Evolutionary conservation across 352 stramenopile species (phyloP).

Genomic region (Thraustochytrium striatum): DNA sequence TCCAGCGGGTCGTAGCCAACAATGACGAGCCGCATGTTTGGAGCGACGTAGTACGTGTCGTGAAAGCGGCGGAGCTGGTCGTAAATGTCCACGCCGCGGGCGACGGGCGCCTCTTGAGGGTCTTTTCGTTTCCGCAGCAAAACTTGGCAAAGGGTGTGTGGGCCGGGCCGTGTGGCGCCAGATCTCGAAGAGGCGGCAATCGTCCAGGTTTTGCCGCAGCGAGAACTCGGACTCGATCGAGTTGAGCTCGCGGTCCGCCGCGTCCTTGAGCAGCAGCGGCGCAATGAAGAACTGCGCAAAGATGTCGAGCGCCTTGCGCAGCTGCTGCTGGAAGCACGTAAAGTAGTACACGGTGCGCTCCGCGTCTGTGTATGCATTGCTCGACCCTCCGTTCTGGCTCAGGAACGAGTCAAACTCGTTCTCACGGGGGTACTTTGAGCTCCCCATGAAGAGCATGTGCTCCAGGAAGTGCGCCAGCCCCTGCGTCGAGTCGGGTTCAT

Average conservation of each 20-base stretch:
- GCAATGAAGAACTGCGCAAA: slow-evolving; percentile 90
- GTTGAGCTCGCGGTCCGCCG: slow-evolving; percentile 71
- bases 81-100: slow-evolving; percentile 61
- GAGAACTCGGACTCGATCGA: slow-evolving; percentile 81
- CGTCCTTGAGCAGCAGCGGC: slow-evolving; percentile 72
- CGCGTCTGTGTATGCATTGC: slow-evolving; percentile 85
- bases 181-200: slow-evolving; percentile 65
- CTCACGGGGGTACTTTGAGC: slow-evolving; percentile 82
- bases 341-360: slow-evolving; percentile 84
- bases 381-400: slow-evolving; percentile 75
- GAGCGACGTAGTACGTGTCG: slow-evolving; percentile 67
- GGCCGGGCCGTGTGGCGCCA: slow-evolving; percentile 62
- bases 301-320: slow-evolving; percentile 74
- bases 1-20: slow-evolving; percentile 69
- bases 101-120: slow-evolving; percentile 60
- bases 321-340: slow-evolving; percentile 68
- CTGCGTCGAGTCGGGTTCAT: slow-evolving; percentile 10
- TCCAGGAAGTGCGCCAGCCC: slow-evolving; percentile 79
- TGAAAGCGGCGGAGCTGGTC: slow-evolving; percentile 67
- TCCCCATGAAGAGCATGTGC: slow-evolving; percentile 94
- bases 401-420: slow-evolving; percentile 86
- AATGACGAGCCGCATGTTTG: slow-evolving; percentile 76
- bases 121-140: slow-evolving; percentile 74
- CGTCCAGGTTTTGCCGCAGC: slow-evolving; percentile 57
- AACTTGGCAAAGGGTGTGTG: slow-evolving; percentile 72